A percentile compares a stretch with the other conserved stretches of the same genome.
Evolutionary conservation across 225 moss, liverwort and hornwort genomes (phyloP).

Genomic region (Climacium dendroides): DNA sequence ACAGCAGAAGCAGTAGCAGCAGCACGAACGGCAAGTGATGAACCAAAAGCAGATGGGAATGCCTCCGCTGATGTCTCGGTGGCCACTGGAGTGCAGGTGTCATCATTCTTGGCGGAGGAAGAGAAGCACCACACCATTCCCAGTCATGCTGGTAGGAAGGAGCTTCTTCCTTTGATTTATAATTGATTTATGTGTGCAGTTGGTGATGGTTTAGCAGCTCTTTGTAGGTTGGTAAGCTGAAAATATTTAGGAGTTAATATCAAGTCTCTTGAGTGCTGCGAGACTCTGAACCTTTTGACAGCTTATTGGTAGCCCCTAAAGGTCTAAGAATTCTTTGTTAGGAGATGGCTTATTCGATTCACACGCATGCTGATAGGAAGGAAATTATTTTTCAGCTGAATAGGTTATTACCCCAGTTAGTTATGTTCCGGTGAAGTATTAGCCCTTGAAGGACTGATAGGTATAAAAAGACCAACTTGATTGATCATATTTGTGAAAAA

Average conservation of each 20-base stretch:
- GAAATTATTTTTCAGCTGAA: neutral
- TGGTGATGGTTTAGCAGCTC: neutral
- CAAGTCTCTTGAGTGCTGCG: neutral
- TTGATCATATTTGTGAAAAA: neutral
- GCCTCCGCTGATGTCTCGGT: neutral
- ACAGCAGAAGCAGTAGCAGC: neutral
- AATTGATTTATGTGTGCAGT: neutral
- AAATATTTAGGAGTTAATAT: neutral
- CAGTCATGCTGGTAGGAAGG: conserved; percentile 51
- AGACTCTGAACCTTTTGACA: neutral
- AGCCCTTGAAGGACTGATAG: no score
- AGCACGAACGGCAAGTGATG: neutral
- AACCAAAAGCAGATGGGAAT: conserved; percentile 9
- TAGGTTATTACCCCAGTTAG: neutral
- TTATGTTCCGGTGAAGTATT: neutral
- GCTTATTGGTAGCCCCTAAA: neutral
- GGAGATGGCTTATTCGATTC: neutral
- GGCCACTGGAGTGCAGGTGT: conserved; percentile 1
- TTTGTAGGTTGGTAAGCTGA: neutral
- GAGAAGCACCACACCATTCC: conserved; percentile 36
- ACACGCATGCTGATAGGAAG: neutral
- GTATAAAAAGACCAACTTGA: neutral
- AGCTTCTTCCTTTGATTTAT: neutral
- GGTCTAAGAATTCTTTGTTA: neutral
- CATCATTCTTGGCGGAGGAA: conserved; percentile 22